phyloP scores from a whole-genome alignment of 495 filamentous ascomycete species.

The Penicillium turbatum region DNA sequence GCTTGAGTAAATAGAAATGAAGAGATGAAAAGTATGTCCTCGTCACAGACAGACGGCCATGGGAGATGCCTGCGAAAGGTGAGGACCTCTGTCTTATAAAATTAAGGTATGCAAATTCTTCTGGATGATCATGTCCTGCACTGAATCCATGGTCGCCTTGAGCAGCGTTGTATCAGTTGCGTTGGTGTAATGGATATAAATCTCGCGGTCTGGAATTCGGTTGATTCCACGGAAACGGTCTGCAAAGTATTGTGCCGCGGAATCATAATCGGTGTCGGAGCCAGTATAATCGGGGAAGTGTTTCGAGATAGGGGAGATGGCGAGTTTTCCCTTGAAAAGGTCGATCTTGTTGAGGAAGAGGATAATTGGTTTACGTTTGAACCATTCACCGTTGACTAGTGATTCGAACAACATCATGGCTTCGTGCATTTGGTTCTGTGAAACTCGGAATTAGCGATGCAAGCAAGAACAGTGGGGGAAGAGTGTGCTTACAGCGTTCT shows the following conservation, averaged over 20 bases:
- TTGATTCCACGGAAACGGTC: constrained; percentile 86
- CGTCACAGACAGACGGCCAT: constrained; percentile 23
- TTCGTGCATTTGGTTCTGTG: constrained; percentile 99
- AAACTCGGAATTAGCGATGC: not conserved
- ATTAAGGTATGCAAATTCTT: constrained; percentile 93
- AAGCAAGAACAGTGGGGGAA: not conserved
- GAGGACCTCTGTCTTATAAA: constrained; percentile 55
- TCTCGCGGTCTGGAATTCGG: constrained; percentile 77
- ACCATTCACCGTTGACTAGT: constrained; percentile 96
- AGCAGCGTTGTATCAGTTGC: constrained; percentile 93
- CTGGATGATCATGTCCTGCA: constrained; percentile 99
- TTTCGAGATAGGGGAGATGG: constrained; percentile 71
- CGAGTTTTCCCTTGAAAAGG: constrained; percentile 87
- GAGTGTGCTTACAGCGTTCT: constrained; percentile 73
- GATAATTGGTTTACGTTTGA: constrained; percentile 91
- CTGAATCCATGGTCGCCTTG: constrained; percentile 95
- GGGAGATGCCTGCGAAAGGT: constrained; percentile 23
- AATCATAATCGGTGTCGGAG: constrained; percentile 49
- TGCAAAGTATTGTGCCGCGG: constrained; percentile 79
- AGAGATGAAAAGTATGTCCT: constrained; percentile 19
- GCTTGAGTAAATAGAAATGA: constrained; percentile 18
- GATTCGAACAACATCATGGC: constrained; percentile 97
- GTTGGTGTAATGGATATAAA: constrained; percentile 91
- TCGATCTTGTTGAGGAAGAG: constrained; percentile 99
- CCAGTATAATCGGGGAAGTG: constrained; percentile 92